A percentile compares a stretch with the other conserved stretches of the same genome.
These are phyloP conservation scores for Clitoria ternatea DNA, from an alignment of 306 rosid species.

Conservation along the genomic window DNA sequence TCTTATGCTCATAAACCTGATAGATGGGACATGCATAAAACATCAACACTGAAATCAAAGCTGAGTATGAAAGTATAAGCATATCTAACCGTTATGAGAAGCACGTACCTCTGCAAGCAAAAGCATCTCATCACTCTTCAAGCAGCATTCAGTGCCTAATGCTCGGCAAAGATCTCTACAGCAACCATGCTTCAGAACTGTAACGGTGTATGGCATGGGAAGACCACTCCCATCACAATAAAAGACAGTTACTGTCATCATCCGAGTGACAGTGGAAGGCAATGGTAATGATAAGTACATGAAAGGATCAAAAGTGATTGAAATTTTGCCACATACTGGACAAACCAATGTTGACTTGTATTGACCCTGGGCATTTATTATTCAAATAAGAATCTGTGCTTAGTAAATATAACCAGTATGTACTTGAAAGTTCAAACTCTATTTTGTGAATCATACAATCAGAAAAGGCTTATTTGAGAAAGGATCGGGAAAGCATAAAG, in stretches of 20 bases:
- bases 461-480: neutral
- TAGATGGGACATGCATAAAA: neutral
- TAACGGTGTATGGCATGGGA: conserved; percentile 87
- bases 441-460: conserved; percentile 12
- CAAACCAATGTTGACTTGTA: conserved; percentile 97
- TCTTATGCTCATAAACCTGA: conserved; percentile 73
- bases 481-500: neutral
- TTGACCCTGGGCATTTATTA: conserved; percentile 73
- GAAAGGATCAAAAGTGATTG: conserved; percentile 96
- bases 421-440: conserved; percentile 18
- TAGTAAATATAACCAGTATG: neutral
- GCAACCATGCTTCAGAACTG: conserved; percentile 63
- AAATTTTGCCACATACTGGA: conserved; percentile 84
- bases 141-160: conserved; percentile 73
- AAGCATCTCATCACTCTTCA: conserved; percentile 86
- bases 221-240: conserved; percentile 84
- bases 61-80: neutral
- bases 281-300: conserved; percentile 96
- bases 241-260: conserved; percentile 75
- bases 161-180: conserved; percentile 70
- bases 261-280: conserved; percentile 84
- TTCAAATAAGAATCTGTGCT: conserved; percentile 9
- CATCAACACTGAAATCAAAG: conserved; percentile 24
- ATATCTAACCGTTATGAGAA: conserved; percentile 10
- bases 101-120: conserved; percentile 82